phyloP scores from a whole-genome alignment of 1,139 yeast species.

The Insectozyma bohioensis region DNA sequence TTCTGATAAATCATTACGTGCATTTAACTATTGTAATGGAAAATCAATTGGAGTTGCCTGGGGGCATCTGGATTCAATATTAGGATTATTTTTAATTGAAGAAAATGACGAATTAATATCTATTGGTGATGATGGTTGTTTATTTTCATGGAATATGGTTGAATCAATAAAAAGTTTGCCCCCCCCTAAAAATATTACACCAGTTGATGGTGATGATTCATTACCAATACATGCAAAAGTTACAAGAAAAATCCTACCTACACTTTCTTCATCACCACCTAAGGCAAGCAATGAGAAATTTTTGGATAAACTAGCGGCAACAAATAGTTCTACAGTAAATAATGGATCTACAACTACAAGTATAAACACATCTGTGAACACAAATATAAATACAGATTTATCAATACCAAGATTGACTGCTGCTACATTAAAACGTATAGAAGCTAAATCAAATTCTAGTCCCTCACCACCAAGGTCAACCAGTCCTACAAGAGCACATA shows the following conservation, averaged over 20 bases:
- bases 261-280: slow-evolving; percentile 11
- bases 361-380: no score
- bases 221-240: slow-evolving; percentile 30
- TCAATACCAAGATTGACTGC: slow-evolving; percentile 21
- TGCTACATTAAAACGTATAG: slow-evolving; percentile 35
- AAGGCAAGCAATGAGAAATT: slow-evolving; percentile 3
- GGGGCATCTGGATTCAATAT: slow-evolving; percentile 65
- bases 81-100: slow-evolving; percentile 29
- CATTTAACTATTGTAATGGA: slow-evolving; percentile 47
- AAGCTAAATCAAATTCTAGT: slow-evolving; percentile 16
- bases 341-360: slow-evolving; percentile 7
- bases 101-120: slow-evolving; percentile 30
- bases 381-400: no score
- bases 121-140: slow-evolving; percentile 52
- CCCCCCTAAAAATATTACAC: background rate
- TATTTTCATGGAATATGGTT: slow-evolving; percentile 45
- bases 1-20: slow-evolving; percentile 57
- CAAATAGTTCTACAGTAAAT: no score
- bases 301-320: slow-evolving; percentile 1
- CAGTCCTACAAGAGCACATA: slow-evolving; percentile 7
- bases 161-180: slow-evolving; percentile 7
- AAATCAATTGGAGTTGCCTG: slow-evolving; percentile 49
- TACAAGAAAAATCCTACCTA: slow-evolving; percentile 34
- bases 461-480: slow-evolving; percentile 3
- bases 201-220: slow-evolving; percentile 1